Percentiles rank a stretch among this genome's conserved stretches.
phyloP scores from a whole-genome alignment of 352 stramenopile species.

The Pythium chondricola region DNA sequence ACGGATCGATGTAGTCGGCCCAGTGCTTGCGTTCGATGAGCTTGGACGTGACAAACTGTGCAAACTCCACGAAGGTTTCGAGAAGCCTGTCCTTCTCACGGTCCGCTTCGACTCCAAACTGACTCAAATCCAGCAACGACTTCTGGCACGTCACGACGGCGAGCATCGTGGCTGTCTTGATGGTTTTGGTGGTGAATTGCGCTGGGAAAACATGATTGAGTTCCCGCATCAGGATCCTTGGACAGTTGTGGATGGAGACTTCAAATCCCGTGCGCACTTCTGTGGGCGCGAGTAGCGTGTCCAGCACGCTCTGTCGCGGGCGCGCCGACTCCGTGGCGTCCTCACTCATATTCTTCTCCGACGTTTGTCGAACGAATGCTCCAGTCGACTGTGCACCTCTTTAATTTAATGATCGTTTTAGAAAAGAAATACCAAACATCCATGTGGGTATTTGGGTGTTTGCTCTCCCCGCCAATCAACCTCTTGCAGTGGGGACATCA shows the following conservation, averaged over 20 bases:
- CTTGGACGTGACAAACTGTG: slow-evolving; percentile 74
- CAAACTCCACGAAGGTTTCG: slow-evolving; percentile 93
- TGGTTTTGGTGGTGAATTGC: slow-evolving; percentile 33
- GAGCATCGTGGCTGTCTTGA: slow-evolving; percentile 47
- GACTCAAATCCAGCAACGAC: slow-evolving; percentile 92
- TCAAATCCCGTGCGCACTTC: slow-evolving; percentile 66
- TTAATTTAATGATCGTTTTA: too few relatives aligned
- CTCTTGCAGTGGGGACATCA: not conserved
- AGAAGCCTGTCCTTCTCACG: slow-evolving; percentile 95
- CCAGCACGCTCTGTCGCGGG: slow-evolving; percentile 14
- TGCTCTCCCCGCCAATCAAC: slow-evolving; percentile 6
- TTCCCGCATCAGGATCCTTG: slow-evolving; percentile 66
- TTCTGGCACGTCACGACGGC: slow-evolving; percentile 93
- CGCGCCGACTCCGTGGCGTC: not conserved
- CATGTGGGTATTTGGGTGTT: slow-evolving; percentile 12
- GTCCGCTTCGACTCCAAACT: slow-evolving; percentile 91
- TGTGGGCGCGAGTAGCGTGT: slow-evolving; percentile 43
- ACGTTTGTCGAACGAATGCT: too few relatives aligned
- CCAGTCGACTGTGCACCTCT: too few relatives aligned
- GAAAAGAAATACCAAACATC: too few relatives aligned
- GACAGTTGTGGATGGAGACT: slow-evolving; percentile 73
- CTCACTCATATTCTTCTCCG: too few relatives aligned
- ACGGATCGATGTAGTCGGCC: slow-evolving; percentile 98
- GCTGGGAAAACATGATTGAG: slow-evolving; percentile 76
- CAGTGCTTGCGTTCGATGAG: slow-evolving; percentile 83